Base-by-base conservation (phyloP, 257 asterid genomes). In the Solanum corneliomulleri region DNA sequence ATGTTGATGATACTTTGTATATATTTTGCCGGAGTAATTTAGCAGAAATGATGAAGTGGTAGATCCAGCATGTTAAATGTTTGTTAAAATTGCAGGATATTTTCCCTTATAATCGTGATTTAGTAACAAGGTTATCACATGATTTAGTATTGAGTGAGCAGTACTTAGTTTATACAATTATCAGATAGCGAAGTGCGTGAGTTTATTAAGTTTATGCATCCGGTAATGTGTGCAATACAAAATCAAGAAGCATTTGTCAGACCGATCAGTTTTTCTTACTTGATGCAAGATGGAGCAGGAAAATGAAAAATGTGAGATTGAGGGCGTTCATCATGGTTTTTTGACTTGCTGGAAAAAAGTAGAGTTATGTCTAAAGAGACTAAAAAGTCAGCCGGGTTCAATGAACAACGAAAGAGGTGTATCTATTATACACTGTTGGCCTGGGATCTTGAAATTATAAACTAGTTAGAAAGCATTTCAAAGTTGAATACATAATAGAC, bases 21-120 rank as follows among this genome's bases (percentile, higher is more conserved):
- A 44, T 72, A 44, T 86, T 88, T 18, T 94, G 94, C 83, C 90
- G 93, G 76, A 91, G 90, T 89, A 92, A 76, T 44, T 83, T 39
- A 90, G 90, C 7, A 20, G 88, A 42, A 87, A 86, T 33, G 69
- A 31, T 21, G 14, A 14, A 29, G 87, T 86, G 15, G 47, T 18
- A 4, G 20, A n/a, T 3, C 42, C n/a, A 27, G 33, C 47, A 64
- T 16, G 89, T 83, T 78, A 89, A 82, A 60, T 80, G 72, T 37
- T 68, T 87, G 68, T 62, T 93, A 68, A 85, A 90, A 75, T 52
- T 95, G 86, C 88, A n/a, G 12, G 99, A 96, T 60, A 83, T 93
- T 83, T 90, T 93, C 31, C 92, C 93, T 3, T 95, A 93, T 87
- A 91, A 92, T 70, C 82, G 68, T 20, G 98, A 96, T 78, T 83